Percentiles rank a stretch among this genome's conserved stretches.
phyloP scores from a whole-genome alignment of 2,329 filamentous ascomycete genomes.

The Aspergillus ruber region DNA sequence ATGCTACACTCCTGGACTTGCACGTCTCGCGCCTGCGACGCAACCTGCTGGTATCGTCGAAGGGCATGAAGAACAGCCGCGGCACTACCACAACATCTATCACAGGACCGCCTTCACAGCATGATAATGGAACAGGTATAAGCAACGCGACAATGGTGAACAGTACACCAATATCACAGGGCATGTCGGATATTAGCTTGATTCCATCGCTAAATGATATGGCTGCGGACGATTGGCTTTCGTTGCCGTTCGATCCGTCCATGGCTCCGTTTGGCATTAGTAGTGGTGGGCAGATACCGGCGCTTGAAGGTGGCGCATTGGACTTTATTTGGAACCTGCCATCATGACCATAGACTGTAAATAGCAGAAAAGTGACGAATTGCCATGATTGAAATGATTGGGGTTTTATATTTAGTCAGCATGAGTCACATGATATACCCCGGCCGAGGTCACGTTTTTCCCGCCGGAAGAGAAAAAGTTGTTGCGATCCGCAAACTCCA shows the following conservation, averaged over 20 bases:
- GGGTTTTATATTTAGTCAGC: neutral
- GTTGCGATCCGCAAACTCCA: constrained; percentile 11
- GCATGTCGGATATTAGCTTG: constrained; percentile 21
- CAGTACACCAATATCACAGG: constrained; percentile 15
- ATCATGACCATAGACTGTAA: constrained; percentile 2
- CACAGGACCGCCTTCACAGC: constrained; percentile 22
- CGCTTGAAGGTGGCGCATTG: constrained; percentile 33
- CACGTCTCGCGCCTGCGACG: constrained; percentile 38
- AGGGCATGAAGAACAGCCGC: constrained; percentile 19
- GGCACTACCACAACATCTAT: constrained; percentile 22
- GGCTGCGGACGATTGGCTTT: constrained; percentile 38
- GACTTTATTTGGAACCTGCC: constrained; percentile 42
- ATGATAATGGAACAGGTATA: constrained; percentile 10
- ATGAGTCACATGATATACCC: neutral
- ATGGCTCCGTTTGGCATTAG: constrained; percentile 40
- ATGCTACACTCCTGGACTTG: constrained; percentile 45
- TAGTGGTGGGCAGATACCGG: constrained; percentile 31
- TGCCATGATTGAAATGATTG: too few species aligned
- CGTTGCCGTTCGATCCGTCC: constrained; percentile 37
- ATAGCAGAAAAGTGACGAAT: neutral
- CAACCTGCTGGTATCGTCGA: constrained; percentile 32
- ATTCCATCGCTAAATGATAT: constrained; percentile 24
- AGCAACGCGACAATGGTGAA: constrained; percentile 15
- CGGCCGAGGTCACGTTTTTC: constrained; percentile 15
- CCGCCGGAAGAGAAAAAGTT: constrained; percentile 15